Percentiles rank a stretch among this genome's conserved stretches.
phyloP scores from a whole-genome alignment of 2,329 filamentous ascomycete species.

The Macroventuria anomochaeta region DNA sequence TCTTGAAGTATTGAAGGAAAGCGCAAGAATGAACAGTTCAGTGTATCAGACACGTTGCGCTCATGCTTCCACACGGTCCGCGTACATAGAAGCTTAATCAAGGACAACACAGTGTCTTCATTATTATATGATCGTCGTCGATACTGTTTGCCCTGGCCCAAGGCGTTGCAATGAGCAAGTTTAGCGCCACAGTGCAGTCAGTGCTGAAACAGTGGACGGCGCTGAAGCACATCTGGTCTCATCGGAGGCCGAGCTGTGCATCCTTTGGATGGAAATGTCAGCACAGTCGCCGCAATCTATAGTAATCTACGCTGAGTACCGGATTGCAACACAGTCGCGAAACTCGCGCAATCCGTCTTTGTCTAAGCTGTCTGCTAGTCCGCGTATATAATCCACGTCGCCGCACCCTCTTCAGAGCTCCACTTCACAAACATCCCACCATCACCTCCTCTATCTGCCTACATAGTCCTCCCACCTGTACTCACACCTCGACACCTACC shows the following conservation, averaged over 20 bases:
- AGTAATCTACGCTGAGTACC: constrained; percentile 15
- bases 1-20: too few relatives aligned
- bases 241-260: constrained; percentile 22
- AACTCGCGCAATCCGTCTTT: constrained; percentile 20
- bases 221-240: constrained; percentile 34
- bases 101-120: constrained; percentile 10
- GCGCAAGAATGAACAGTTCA: too few relatives aligned
- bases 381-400: constrained; percentile 13
- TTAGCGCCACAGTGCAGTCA: constrained; percentile 38
- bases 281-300: constrained; percentile 23
- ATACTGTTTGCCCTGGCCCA: constrained; percentile 1
- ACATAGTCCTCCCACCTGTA: neutral
- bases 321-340: constrained; percentile 20
- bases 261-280: constrained; percentile 15
- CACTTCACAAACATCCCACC: constrained; percentile 13
- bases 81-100: neutral
- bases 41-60: constrained; percentile 1
- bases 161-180: constrained; percentile 41
- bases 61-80: neutral
- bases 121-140: constrained; percentile 3
- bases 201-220: constrained; percentile 24
- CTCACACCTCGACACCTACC: constrained; percentile 1
- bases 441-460: neutral
- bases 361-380: constrained; percentile 7
- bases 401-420: constrained; percentile 7